These are phyloP conservation scores for apple (Malus domestica) DNA, from an alignment of 306 rosid genomes.

Conservation along the genomic window ASM211411v1 NC_041805.1:5422501-5423000, in stretches of 20 bases:
- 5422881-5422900: not conserved
- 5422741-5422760: not conserved
- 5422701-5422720: not conserved
- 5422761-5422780: not conserved
- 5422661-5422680: not conserved
- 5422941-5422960: not conserved
- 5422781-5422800: not conserved
- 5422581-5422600: not conserved
- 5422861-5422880: not conserved
- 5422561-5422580: constrained; percentile 24
- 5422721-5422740: not conserved
- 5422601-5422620: constrained; percentile 2
- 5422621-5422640: constrained; percentile 8
- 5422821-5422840: not conserved
- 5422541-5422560: not conserved
- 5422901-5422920: not conserved
- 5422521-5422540: not conserved
- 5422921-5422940: not conserved
- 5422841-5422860: not conserved
- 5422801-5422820: not conserved
- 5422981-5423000: not conserved
- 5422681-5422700: not conserved
- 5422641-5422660: not conserved
- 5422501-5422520: not conserved
- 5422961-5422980: not conserved